Percentiles rank a stretch among this genome's conserved stretches.
phyloP scores from a whole-genome alignment of 805 yeast species.

The Debaryomyces prosopidis region DNA sequence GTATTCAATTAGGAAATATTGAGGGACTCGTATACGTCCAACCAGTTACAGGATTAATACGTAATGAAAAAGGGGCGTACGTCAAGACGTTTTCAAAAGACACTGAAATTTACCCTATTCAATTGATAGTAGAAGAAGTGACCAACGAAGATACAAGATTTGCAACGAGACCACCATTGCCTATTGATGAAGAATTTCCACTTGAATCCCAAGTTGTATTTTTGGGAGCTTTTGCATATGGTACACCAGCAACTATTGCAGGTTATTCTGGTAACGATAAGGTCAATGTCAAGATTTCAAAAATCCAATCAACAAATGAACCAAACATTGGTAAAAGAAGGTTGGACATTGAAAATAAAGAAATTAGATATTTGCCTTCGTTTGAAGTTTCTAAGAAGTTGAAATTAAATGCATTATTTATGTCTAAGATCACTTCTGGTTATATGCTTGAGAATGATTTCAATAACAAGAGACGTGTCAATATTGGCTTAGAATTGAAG shows the following conservation, averaged over 20 bases:
- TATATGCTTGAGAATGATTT: conserved; percentile 58
- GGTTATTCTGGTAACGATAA: conserved; percentile 51
- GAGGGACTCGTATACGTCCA: conserved; percentile 67
- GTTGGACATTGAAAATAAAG: conserved; percentile 55
- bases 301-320: conserved; percentile 46
- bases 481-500: conserved; percentile 83
- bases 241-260: conserved; percentile 68
- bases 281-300: conserved; percentile 51
- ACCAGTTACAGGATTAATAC: conserved; percentile 73
- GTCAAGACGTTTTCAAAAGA: conserved; percentile 65
- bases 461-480: conserved; percentile 48
- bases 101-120: conserved; percentile 68
- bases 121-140: conserved; percentile 75
- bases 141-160: conserved; percentile 73
- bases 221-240: conserved; percentile 85
- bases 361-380: conserved; percentile 63
- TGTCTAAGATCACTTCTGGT: conserved; percentile 77
- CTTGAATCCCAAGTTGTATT: conserved; percentile 68
- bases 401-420: conserved; percentile 58
- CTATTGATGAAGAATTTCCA: conserved; percentile 84
- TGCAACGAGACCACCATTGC: conserved; percentile 68
- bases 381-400: conserved; percentile 61
- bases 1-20: conserved; percentile 57
- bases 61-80: conserved; percentile 70
- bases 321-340: conserved; percentile 66